Evolutionary conservation across 768 basidiomycete genomes (phyloP).

Genomic region (Russula brevipes): DNA sequence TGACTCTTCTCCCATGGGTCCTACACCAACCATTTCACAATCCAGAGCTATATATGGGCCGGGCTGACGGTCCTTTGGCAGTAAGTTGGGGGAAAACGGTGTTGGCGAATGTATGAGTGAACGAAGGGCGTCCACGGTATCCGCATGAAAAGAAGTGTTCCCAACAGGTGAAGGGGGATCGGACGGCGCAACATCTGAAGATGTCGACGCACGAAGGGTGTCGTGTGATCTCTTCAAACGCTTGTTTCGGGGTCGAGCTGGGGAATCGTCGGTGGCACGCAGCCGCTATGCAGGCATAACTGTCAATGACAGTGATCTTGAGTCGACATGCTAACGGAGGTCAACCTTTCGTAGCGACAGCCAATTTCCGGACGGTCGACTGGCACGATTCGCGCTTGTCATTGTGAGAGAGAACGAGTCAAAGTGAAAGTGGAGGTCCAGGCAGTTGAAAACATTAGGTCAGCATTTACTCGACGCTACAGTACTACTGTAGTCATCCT

Average conservation of each 20-base stretch:
- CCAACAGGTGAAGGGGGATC: background rate
- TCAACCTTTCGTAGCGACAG: constrained; percentile 16
- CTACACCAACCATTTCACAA: constrained; percentile 98
- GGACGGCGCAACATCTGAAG: background rate
- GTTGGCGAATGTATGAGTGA: constrained; percentile 31
- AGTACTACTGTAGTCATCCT: no score
- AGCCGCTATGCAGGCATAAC: constrained; percentile 7
- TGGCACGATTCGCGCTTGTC: background rate
- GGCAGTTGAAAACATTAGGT: constrained; percentile 1
- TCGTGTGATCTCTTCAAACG: background rate
- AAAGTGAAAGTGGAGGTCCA: background rate
- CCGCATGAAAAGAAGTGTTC: background rate
- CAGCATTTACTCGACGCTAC: background rate
- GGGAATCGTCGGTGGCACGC: background rate
- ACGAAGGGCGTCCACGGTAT: constrained; percentile 14
- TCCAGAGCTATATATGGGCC: constrained; percentile 82
- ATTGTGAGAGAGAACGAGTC: no score
- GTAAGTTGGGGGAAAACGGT: constrained; percentile 14
- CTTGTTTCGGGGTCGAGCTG: constrained; percentile 1
- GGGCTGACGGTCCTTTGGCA: constrained; percentile 31
- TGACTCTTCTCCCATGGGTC: constrained; percentile 73
- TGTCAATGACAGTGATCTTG: constrained; percentile 7
- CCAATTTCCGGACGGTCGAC: constrained; percentile 19
- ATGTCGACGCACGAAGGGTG: background rate
- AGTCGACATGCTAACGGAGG: background rate